Conservation (phyloP, 805 yeast species). For the Metschnikowia borealis region DNA sequence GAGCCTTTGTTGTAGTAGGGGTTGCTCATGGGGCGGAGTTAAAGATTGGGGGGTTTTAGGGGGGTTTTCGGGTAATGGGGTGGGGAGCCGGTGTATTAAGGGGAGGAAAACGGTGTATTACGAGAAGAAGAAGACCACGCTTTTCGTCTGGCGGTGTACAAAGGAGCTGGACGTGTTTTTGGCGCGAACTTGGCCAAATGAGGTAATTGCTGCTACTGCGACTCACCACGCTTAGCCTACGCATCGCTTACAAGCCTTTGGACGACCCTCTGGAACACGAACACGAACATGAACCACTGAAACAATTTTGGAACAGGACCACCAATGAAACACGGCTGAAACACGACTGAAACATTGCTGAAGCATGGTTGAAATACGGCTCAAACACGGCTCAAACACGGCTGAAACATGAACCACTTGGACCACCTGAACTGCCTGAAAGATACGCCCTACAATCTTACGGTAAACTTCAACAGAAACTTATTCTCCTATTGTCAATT, state of each 20-base stretch:
- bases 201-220: background rate
- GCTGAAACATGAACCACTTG: background rate
- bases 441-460: too few species aligned
- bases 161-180: background rate
- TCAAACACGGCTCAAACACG: background rate
- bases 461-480: too few species aligned
- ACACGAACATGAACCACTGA: background rate
- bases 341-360: background rate
- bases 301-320: background rate
- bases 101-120: background rate
- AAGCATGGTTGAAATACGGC: background rate
- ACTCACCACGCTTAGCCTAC: too few species aligned
- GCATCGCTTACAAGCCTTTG: too few species aligned
- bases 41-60: too few species aligned
- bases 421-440: too few species aligned
- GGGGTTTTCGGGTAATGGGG: background rate
- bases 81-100: background rate
- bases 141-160: background rate
- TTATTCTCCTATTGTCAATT: too few species aligned
- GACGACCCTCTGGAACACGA: background rate
- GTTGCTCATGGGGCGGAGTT: constrained; percentile 28
- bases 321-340: too few species aligned
- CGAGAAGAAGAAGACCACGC: background rate
- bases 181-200: background rate
- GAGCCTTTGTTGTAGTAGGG: constrained; percentile 23